These are phyloP conservation scores for Pholiota conissans DNA, from an alignment of 768 basidiomycete genomes.

Conservation along the genomic window DNA sequence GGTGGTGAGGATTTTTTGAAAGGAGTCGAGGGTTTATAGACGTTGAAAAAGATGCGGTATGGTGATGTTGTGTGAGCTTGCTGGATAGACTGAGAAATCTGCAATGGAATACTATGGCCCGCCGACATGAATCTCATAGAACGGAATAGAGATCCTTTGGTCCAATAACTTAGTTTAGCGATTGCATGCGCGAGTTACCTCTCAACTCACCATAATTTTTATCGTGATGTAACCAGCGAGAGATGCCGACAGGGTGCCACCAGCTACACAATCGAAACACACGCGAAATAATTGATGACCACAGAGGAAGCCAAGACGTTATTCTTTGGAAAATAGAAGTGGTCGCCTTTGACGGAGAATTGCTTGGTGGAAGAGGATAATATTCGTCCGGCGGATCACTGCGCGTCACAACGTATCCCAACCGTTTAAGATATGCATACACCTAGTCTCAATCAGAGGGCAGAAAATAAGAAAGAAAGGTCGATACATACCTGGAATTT, in stretches of 20 bases:
- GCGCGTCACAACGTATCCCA: conserved; percentile 90
- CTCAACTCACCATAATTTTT: conserved; percentile 51
- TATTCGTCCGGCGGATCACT: conserved; percentile 55
- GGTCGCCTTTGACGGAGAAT: conserved; percentile 11
- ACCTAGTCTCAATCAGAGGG: conserved; percentile 52
- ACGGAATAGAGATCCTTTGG: conserved; percentile 63
- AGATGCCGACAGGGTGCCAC: conserved; percentile 63
- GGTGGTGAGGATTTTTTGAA: conserved; percentile 79
- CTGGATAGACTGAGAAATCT: conserved; percentile 23
- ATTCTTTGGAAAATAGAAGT: conserved; percentile 35
- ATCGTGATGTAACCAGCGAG: conserved; percentile 47
- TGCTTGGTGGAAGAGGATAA: conserved; percentile 52
- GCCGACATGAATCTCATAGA: conserved; percentile 73
- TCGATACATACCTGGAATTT: conserved; percentile 71
- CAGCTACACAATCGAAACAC: conserved; percentile 47
- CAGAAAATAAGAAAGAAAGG: background rate
- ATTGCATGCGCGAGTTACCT: background rate
- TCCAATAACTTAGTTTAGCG: background rate
- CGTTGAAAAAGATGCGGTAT: conserved; percentile 84
- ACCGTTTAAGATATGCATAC: conserved; percentile 86
- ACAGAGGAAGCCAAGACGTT: conserved; percentile 30
- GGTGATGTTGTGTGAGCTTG: conserved; percentile 40
- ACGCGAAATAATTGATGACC: conserved; percentile 29
- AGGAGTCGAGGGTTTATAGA: conserved; percentile 88
- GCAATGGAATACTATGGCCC: conserved; percentile 55